phyloP scores from a whole-genome alignment of 2,329 filamentous ascomycete species.

The Arthrinium phaeospermum region DNA sequence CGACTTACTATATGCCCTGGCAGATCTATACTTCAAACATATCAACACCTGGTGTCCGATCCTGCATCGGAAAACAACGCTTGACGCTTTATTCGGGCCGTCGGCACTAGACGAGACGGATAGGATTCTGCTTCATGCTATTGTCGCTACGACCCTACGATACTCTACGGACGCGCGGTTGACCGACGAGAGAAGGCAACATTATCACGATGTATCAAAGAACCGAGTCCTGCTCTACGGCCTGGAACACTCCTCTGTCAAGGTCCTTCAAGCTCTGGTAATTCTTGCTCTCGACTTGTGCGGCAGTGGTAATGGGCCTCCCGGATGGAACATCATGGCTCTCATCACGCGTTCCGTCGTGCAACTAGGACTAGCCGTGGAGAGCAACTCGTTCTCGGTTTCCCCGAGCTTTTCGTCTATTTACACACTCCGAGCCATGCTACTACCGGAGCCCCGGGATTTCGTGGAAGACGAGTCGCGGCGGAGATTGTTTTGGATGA shows the following conservation, averaged over 20 bases:
- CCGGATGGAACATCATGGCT: constrained; percentile 90
- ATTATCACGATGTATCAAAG: constrained; percentile 82
- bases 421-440: constrained; percentile 85
- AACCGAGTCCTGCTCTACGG: constrained; percentile 87
- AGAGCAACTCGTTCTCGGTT: constrained; percentile 78
- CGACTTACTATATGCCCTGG: constrained; percentile 73
- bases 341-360: constrained; percentile 88
- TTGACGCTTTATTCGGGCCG: constrained; percentile 82
- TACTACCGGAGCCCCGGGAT: constrained; percentile 80
- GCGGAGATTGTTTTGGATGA: constrained; percentile 89
- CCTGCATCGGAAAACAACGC: constrained; percentile 80
- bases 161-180: constrained; percentile 81
- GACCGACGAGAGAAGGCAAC: constrained; percentile 72
- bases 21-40: constrained; percentile 80
- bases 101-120: constrained; percentile 80
- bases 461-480: constrained; percentile 91
- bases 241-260: constrained; percentile 88
- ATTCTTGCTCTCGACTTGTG: constrained; percentile 86
- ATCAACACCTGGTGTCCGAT: constrained; percentile 89
- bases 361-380: constrained; percentile 83
- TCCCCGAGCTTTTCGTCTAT: constrained; percentile 84
- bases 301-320: constrained; percentile 86
- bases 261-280: constrained; percentile 83
- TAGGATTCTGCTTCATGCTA: constrained; percentile 82
- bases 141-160: constrained; percentile 84